Conservation (phyloP, 2,329 filamentous ascomycete genomes). For the Colletotrichum endophyticum region DNA sequence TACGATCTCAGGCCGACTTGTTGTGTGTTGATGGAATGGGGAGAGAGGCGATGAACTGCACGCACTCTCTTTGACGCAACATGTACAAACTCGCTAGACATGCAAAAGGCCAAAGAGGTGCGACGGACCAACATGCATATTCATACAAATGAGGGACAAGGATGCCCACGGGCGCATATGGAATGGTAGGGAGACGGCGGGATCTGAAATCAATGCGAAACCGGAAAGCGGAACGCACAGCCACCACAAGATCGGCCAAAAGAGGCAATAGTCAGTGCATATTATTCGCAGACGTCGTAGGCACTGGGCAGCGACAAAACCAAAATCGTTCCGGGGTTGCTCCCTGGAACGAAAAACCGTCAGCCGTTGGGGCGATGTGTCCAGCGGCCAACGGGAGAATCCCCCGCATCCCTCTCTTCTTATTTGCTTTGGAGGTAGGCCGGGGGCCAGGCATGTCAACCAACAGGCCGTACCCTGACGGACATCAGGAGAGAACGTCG, state of each 20-base stretch:
- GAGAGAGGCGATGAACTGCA: background rate
- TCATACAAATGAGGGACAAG: background rate
- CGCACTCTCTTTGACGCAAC: background rate
- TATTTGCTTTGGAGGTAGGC: background rate
- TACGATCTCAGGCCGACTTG: background rate
- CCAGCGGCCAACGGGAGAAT: slow-evolving; percentile 5
- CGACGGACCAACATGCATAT: slow-evolving; percentile 2
- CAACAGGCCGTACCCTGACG: background rate
- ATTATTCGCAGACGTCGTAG: background rate
- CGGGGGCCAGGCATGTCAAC: background rate
- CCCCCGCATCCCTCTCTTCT: background rate
- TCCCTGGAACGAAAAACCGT: background rate
- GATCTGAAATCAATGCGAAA: slow-evolving; percentile 23
- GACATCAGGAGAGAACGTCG: background rate
- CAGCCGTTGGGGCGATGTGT: background rate
- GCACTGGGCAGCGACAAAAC: background rate
- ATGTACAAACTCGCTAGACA: background rate
- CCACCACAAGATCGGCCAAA: slow-evolving; percentile 12
- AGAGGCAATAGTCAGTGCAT: background rate
- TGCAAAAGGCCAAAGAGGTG: background rate
- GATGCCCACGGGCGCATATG: background rate
- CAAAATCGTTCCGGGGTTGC: background rate
- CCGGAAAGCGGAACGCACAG: slow-evolving; percentile 20
- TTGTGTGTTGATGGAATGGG: background rate
- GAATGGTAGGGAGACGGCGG: slow-evolving; percentile 4